These are phyloP conservation scores for Fusarium buharicum DNA, from an alignment of 2,329 filamentous ascomycete species.

Conservation along the genomic window DNA sequence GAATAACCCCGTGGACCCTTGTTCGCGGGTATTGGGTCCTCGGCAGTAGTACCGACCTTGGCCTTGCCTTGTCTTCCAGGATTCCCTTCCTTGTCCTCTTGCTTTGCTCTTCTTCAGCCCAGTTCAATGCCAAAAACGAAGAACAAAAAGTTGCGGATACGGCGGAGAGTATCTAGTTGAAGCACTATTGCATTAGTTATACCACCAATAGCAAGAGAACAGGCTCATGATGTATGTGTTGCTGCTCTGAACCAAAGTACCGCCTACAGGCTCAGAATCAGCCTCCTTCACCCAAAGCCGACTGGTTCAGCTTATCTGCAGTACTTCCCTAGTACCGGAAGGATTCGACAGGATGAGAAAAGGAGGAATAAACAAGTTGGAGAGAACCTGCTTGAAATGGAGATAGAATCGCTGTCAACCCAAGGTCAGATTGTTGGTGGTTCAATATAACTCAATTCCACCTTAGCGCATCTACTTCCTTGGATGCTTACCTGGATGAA, in stretches of 20 bases:
- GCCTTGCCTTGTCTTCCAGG: not conserved
- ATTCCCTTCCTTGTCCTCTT: not conserved
- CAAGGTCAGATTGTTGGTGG: conserved; percentile 9
- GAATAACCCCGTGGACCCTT: conserved; percentile 11
- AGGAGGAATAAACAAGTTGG: not conserved
- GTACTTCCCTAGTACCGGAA: conserved; percentile 22
- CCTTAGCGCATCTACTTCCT: conserved; percentile 20
- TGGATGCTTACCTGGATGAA: conserved; percentile 4
- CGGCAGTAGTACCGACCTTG: not conserved
- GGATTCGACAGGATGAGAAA: not conserved
- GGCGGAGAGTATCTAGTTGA: not conserved
- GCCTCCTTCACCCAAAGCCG: conserved; percentile 21
- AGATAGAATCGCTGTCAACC: conserved; percentile 8
- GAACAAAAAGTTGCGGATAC: not conserved
- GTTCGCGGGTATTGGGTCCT: not conserved
- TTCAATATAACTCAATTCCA: conserved; percentile 34
- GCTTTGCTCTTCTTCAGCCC: conserved; percentile 2
- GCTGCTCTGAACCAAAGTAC: conserved; percentile 23
- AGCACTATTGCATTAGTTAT: conserved; percentile 17
- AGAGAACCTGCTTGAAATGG: not conserved
- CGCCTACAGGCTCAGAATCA: conserved; percentile 14
- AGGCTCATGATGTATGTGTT: not conserved
- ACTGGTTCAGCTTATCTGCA: conserved; percentile 14
- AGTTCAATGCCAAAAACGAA: not conserved
- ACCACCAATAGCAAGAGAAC: not conserved